Conservation (phyloP, 148 eudicot species). For the Mesembryanthemum crystallinum region DNA sequence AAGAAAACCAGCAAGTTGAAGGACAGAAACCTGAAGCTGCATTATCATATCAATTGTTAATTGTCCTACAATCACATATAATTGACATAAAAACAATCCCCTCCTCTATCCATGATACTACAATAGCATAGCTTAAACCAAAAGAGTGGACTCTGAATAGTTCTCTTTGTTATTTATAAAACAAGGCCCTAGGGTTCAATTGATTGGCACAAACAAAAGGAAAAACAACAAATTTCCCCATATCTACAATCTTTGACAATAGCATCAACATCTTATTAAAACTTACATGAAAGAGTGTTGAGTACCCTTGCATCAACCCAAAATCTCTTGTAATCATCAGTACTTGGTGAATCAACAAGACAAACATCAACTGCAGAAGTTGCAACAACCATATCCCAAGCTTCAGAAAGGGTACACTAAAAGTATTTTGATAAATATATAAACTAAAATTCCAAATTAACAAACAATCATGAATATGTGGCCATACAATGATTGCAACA, state of each 20-base stretch:
- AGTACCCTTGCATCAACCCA: slow-evolving; percentile 52
- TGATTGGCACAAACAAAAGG: too few species aligned
- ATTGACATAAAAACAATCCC: too few species aligned
- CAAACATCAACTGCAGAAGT: slow-evolving; percentile 61
- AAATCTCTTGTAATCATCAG: slow-evolving; percentile 63
- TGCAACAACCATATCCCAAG: slow-evolving; percentile 12
- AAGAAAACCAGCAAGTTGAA: slow-evolving; percentile 76
- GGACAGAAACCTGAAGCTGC: slow-evolving; percentile 71
- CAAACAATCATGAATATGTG: background rate
- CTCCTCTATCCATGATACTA: background rate
- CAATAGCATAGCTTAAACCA: too few species aligned
- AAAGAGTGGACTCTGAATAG: too few species aligned
- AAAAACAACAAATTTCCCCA: too few species aligned
- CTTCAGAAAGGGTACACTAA: background rate
- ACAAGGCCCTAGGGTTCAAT: too few species aligned
- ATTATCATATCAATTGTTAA: slow-evolving; percentile 7
- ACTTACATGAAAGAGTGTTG: slow-evolving; percentile 59
- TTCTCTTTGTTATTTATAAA: too few species aligned
- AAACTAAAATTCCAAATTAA: background rate
- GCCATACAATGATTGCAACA: slow-evolving; percentile 56
- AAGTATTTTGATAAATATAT: background rate
- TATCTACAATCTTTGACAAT: background rate
- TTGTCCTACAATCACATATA: too few species aligned
- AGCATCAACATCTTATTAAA: background rate
- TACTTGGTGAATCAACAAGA: slow-evolving; percentile 66